Conservation (phyloP, 345 rosid genomes). For the Carallia pectinifolia region DNA sequence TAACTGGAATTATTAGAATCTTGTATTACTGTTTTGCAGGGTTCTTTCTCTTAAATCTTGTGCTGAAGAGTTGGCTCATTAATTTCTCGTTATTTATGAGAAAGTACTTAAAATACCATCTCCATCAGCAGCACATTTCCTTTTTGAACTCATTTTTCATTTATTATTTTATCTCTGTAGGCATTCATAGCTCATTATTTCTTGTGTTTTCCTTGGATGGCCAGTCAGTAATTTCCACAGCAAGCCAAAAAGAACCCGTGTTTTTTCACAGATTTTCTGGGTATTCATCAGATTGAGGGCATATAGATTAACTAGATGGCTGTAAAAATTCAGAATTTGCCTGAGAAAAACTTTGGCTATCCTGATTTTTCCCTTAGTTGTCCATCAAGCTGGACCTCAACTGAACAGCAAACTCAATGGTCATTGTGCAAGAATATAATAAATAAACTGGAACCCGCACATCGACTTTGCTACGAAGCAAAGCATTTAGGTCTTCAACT, state of each 20-base stretch:
- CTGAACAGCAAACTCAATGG: conserved; percentile 24
- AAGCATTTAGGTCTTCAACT: conserved; percentile 37
- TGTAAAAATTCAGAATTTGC: conserved; percentile 29
- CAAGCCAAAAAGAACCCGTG: conserved; percentile 14
- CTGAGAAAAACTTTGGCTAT: conserved; percentile 31
- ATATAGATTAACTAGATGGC: conserved; percentile 30
- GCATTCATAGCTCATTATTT: background rate
- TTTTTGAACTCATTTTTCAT: background rate
- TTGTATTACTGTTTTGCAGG: too few relatives aligned
- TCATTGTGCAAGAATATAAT: conserved; percentile 23
- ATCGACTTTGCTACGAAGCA: conserved; percentile 21
- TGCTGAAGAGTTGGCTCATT: background rate
- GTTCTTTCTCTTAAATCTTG: background rate
- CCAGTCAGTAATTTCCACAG: conserved; percentile 17
- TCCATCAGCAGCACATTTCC: background rate
- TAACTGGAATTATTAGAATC: too few relatives aligned
- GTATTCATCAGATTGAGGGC: conserved; percentile 7
- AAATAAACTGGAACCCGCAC: conserved; percentile 29
- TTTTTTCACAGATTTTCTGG: conserved; percentile 3
- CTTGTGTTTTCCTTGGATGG: conserved; percentile 19
- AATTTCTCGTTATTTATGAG: background rate
- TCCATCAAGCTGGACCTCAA: conserved; percentile 39
- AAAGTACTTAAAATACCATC: background rate
- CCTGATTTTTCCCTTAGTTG: conserved; percentile 22
- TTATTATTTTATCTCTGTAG: background rate